These are phyloP conservation scores for Paradendryphiella salina DNA, from an alignment of 2,329 filamentous ascomycete genomes.

Conservation along the genomic window DNA sequence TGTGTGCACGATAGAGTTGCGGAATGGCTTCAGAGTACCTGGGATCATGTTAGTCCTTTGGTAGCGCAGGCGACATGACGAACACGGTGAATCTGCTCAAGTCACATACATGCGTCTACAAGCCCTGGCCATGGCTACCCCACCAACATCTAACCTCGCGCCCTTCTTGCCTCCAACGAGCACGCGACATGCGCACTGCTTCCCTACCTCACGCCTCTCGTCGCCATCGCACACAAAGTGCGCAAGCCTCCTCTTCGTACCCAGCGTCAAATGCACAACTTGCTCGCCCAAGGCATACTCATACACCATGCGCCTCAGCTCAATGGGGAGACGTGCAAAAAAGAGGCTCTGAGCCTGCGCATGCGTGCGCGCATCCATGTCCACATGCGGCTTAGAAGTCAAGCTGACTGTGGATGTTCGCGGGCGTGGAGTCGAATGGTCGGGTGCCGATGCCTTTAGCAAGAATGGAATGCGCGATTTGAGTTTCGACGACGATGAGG, in stretches of 20 bases:
- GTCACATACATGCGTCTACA: conserved; percentile 38
- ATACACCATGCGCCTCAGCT: conserved; percentile 40
- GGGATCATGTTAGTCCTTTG: not conserved
- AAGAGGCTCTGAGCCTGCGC: conserved; percentile 36
- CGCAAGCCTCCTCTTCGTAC: conserved; percentile 34
- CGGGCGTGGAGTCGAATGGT: conserved; percentile 4
- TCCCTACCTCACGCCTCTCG: conserved; percentile 1
- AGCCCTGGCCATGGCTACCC: conserved; percentile 23
- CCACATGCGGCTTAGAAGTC: conserved; percentile 23
- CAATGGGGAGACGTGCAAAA: conserved; percentile 39
- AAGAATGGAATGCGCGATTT: conserved; percentile 23
- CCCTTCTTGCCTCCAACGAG: conserved; percentile 32
- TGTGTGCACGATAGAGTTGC: conserved; percentile 36
- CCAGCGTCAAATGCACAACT: conserved; percentile 39
- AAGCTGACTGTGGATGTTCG: conserved; percentile 32
- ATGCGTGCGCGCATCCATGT: conserved; percentile 33
- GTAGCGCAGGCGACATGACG: too few relatives aligned
- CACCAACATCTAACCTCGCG: conserved; percentile 14
- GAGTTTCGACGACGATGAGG: conserved; percentile 9
- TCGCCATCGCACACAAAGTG: conserved; percentile 39
- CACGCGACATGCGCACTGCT: conserved; percentile 36
- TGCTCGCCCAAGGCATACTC: conserved; percentile 36
- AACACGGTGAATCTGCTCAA: not conserved
- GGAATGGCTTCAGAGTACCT: conserved; percentile 41
- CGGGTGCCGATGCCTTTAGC: conserved; percentile 5